A percentile compares a stretch with the other conserved stretches of the same genome.
phyloP scores from a whole-genome alignment of 2,329 filamentous ascomycete genomes.

The Phaeosphaeria sp. region DNA sequence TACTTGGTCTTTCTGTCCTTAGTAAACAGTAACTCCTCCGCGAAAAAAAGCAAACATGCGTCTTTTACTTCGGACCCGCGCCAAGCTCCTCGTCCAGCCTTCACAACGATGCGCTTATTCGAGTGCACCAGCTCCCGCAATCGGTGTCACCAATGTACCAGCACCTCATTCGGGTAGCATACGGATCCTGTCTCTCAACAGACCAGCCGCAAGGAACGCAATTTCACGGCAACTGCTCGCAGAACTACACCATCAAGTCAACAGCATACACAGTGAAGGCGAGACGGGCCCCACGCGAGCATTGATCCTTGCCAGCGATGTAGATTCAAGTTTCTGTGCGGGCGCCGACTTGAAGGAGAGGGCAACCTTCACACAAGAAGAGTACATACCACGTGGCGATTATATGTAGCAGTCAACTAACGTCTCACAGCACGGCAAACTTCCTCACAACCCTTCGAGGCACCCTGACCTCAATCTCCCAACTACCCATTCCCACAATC shows the following conservation, averaged over 20 bases:
- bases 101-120: conserved; percentile 47
- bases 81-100: conserved; percentile 28
- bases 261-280: conserved; percentile 69
- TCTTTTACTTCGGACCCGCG: conserved; percentile 24
- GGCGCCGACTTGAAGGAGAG: conserved; percentile 95
- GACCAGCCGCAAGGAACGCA: conserved; percentile 85
- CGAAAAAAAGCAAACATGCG: conserved; percentile 28
- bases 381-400: conserved; percentile 62
- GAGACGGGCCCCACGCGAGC: conserved; percentile 72
- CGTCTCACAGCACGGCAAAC: conserved; percentile 68
- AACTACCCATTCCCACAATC: conserved; percentile 87
- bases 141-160: conserved; percentile 76
- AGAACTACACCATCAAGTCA: conserved; percentile 74
- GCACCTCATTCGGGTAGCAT: conserved; percentile 84
- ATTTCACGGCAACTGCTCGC: conserved; percentile 80
- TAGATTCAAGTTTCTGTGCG: conserved; percentile 89
- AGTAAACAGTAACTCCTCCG: not conserved
- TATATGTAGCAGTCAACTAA: conserved; percentile 12
- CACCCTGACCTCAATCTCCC: conserved; percentile 75
- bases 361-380: conserved; percentile 73
- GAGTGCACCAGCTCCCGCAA: conserved; percentile 57
- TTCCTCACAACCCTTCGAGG: conserved; percentile 80
- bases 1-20: not conserved
- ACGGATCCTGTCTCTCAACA: conserved; percentile 85
- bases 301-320: conserved; percentile 80